Evolutionary conservation across 1,139 yeast genomes (phyloP).

Genomic region (Debaryomyces udenii): DNA sequence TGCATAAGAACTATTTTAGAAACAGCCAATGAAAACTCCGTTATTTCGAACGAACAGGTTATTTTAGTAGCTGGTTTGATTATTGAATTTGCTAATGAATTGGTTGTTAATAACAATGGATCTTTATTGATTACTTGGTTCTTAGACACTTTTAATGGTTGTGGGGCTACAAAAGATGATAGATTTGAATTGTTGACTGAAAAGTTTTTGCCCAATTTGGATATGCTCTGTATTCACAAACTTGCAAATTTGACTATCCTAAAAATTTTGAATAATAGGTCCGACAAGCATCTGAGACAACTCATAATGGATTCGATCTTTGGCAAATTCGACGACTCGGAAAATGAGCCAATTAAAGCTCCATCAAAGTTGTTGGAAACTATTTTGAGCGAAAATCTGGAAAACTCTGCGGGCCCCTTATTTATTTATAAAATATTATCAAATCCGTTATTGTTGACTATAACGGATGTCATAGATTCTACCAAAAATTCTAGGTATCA

Average conservation of each 20-base stretch:
- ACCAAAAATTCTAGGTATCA: conserved; percentile 48
- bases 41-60: conserved; percentile 63
- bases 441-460: conserved; percentile 54
- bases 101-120: conserved; percentile 86
- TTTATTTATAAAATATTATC: conserved; percentile 79
- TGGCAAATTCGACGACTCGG: conserved; percentile 45
- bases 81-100: conserved; percentile 74
- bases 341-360: conserved; percentile 24
- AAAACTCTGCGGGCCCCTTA: conserved; percentile 75
- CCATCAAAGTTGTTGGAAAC: conserved; percentile 40
- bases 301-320: conserved; percentile 66
- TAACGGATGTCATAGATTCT: conserved; percentile 33
- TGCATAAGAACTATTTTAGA: conserved; percentile 93
- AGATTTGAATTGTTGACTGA: conserved; percentile 43
- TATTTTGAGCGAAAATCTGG: conserved; percentile 55
- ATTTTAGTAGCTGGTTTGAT: conserved; percentile 79
- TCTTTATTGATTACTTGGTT: conserved; percentile 92
- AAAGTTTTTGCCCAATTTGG: conserved; percentile 63
- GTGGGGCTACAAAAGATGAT: conserved; percentile 47
- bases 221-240: conserved; percentile 76
- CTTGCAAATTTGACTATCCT: conserved; percentile 82
- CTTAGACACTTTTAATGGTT: conserved; percentile 78
- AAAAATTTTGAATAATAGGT: conserved; percentile 73
- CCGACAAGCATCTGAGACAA: conserved; percentile 64
- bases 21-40: conserved; percentile 52